These are phyloP conservation scores for Leccinum fibrillosum DNA, from an alignment of 768 basidiomycete genomes.

Conservation along the genomic window DNA sequence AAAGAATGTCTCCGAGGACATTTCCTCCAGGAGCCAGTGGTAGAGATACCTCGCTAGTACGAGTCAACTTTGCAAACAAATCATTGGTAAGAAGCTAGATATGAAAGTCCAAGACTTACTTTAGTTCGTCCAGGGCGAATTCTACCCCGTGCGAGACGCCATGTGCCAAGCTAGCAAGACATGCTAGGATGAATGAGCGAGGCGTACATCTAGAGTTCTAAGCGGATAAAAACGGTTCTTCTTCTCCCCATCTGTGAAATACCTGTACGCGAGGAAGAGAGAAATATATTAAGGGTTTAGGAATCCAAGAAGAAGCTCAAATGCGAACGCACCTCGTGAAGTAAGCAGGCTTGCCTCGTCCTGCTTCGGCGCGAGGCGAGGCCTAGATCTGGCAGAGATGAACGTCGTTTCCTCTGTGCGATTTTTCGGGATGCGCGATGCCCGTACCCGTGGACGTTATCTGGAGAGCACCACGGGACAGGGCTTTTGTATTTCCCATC, in stretches of 20 bases:
- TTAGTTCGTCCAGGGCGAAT: no score
- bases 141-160: no score
- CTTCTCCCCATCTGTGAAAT: conserved; percentile 84
- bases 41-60: no score
- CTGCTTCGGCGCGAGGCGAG: conserved; percentile 36
- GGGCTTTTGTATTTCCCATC: conserved; percentile 86
- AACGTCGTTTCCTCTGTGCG: conserved; percentile 43
- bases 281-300: background rate
- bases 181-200: conserved; percentile 59
- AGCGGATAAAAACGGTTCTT: conserved; percentile 66
- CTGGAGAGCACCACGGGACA: conserved; percentile 87
- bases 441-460: conserved; percentile 92
- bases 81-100: no score
- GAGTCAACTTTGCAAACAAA: no score
- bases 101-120: no score
- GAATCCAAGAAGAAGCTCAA: background rate
- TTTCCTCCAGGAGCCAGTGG: no score
- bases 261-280: conserved; percentile 29
- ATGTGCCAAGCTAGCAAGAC: no score
- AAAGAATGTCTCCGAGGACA: no score
- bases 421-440: conserved; percentile 77
- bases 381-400: conserved; percentile 77
- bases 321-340: conserved; percentile 58
- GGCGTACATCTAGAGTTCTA: conserved; percentile 67
- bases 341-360: conserved; percentile 58